Evolutionary conservation across 495 filamentous ascomycete genomes (phyloP), one percentile per base, ranked within the genome.

Genomic region (Aspergillus carlsbadensis): DNA sequence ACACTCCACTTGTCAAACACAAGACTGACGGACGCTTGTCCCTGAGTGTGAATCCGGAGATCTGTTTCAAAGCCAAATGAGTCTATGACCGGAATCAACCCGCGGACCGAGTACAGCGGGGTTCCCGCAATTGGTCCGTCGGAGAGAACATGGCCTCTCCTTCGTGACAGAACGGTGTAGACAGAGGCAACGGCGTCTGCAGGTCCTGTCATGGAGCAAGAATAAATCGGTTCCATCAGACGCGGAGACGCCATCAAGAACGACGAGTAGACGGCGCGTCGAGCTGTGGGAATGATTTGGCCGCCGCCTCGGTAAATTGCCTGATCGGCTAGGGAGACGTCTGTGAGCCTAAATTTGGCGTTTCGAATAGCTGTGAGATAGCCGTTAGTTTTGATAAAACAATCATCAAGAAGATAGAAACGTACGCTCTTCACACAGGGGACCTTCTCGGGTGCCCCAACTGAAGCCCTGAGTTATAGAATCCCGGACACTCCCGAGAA

Each of bases 61-160:
- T 98, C 94, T 3, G 94, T 98, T 73, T 98, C 94, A 70, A 98
- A 97, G 6, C 94, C 94, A 66, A 98, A 98, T 10, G 84, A 88
- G 74, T 98, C 94, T 63, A 98, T 95, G 33, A 98, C 94, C 1
- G 94, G 94, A 45, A 98, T 88, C 21, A 96, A 78, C 2, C 94
- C 94, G 54, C 83, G 87, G 26, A 97, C 91, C 11, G 86, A 84
- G 74, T 98, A 98, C 11, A 98, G 80, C n/a, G 91, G 93, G 1
- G 95, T 98, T 7, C 94, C 94, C 5, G 92, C 91, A 62, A 98
- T 91, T 6, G 94, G 92, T 0, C 90, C 91, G 69, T 98, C 94
- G 18, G 87, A 85, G 24, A 98, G 80, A 18, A 98, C 94, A 73
- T 98, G 94, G 0, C 94, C 94, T 57, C 94, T 80, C 29, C 94